Evolutionary conservation across 1,284 basidiomycete genomes (phyloP).

Genomic region (Mycena sp.): DNA sequence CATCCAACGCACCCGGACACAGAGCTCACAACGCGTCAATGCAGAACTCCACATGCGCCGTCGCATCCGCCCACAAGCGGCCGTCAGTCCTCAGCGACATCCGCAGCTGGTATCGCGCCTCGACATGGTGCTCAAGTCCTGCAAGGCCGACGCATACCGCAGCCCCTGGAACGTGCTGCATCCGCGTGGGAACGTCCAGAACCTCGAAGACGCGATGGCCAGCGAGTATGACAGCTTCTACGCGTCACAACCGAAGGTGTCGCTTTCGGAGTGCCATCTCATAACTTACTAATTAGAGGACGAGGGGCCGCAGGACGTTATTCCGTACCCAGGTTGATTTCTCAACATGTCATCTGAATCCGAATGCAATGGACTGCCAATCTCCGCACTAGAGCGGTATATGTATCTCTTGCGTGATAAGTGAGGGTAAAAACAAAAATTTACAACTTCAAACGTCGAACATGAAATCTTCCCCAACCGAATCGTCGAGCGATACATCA

Average conservation of each 20-base stretch:
- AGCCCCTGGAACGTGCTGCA: conserved; percentile 2
- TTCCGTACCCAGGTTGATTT: too few species aligned
- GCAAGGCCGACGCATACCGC: background rate
- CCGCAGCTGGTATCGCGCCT: background rate
- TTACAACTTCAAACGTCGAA: too few species aligned
- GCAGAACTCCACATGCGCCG: background rate
- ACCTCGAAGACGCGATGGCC: background rate
- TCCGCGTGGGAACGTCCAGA: background rate
- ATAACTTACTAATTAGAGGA: background rate
- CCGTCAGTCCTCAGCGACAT: background rate
- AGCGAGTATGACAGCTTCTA: background rate
- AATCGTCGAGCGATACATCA: too few species aligned
- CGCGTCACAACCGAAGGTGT: background rate
- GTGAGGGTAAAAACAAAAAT: too few species aligned
- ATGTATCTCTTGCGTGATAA: too few species aligned
- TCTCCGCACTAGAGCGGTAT: too few species aligned
- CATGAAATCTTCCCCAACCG: too few species aligned
- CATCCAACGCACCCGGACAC: too few species aligned
- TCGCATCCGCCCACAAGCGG: background rate
- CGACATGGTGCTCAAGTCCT: conserved; percentile 3
- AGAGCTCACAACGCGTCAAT: too few species aligned
- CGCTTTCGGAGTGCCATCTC: background rate
- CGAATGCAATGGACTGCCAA: too few species aligned
- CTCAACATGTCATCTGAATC: too few species aligned
- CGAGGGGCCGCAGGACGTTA: background rate